These are phyloP conservation scores for Hygrocybe punicea DNA, from an alignment of 768 basidiomycete species.

Conservation along the genomic window DNA sequence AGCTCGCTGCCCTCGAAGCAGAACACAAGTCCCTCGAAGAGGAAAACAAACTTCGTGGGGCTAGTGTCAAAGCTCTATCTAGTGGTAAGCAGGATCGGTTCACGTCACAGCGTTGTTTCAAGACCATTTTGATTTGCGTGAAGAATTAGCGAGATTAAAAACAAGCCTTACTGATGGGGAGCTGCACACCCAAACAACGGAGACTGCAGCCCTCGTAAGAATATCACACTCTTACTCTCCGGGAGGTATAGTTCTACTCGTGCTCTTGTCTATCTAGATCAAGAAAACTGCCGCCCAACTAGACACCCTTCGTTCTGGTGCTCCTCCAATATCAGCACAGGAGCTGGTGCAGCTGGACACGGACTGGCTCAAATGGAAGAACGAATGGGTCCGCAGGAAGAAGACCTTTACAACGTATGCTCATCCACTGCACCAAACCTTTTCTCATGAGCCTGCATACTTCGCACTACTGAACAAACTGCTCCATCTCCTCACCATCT, in stretches of 20 bases:
- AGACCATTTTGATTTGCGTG: background rate
- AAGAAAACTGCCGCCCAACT: slow-evolving; percentile 48
- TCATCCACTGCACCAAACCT: background rate
- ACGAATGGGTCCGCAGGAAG: slow-evolving; percentile 73
- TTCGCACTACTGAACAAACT: background rate
- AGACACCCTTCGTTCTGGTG: slow-evolving; percentile 63
- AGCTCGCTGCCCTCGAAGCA: slow-evolving; percentile 56
- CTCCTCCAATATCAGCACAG: slow-evolving; percentile 63
- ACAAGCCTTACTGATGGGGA: slow-evolving; percentile 67
- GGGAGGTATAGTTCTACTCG: slow-evolving; percentile 7
- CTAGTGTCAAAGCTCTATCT: slow-evolving; percentile 49
- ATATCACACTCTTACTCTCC: slow-evolving; percentile 6
- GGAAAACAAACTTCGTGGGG: slow-evolving; percentile 50
- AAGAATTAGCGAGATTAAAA: slow-evolving; percentile 66
- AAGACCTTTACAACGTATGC: slow-evolving; percentile 75
- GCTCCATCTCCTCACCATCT: background rate
- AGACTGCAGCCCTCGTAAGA: slow-evolving; percentile 50
- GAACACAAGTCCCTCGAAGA: slow-evolving; percentile 59
- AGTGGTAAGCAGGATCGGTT: slow-evolving; percentile 36
- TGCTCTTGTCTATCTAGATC: slow-evolving; percentile 40
- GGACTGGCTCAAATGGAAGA: slow-evolving; percentile 78
- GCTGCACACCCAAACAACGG: slow-evolving; percentile 53
- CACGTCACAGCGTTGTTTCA: background rate
- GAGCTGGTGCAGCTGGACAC: slow-evolving; percentile 65
- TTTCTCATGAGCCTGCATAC: background rate